These are phyloP conservation scores for Podospora comata DNA, from an alignment of 495 filamentous ascomycete species.

Conservation along the genomic window DNA sequence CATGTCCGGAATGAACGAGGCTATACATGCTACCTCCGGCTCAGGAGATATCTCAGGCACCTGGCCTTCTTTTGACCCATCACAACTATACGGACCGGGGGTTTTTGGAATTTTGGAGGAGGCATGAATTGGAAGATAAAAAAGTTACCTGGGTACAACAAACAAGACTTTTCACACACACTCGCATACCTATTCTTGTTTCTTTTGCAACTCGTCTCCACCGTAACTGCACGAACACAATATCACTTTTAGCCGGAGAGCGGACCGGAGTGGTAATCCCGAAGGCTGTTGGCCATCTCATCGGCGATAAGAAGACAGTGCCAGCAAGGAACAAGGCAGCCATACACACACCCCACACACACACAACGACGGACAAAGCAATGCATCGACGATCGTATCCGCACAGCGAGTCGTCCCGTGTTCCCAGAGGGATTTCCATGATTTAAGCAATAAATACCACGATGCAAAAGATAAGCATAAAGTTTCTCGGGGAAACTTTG, in stretches of 20 bases:
- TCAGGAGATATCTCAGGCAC: not conserved
- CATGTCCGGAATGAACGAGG: not conserved
- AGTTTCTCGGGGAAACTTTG: not conserved
- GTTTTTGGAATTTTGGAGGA: not conserved
- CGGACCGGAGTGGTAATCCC: not conserved
- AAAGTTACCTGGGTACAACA: not conserved
- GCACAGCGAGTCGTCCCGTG: not conserved
- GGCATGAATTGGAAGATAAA: not conserved
- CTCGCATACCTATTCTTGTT: too few species aligned
- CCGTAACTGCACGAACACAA: too few species aligned
- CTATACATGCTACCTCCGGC: not conserved
- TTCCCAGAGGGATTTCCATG: not conserved
- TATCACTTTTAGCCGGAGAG: not conserved
- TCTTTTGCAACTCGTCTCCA: too few species aligned
- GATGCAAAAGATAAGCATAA: not conserved
- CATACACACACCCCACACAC: not conserved
- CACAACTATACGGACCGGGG: not conserved
- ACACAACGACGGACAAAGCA: not conserved
- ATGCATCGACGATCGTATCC: not conserved
- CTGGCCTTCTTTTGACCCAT: not conserved
- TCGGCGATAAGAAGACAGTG: not conserved
- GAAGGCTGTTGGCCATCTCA: not conserved
- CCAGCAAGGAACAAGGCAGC: not conserved
- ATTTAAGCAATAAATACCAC: not conserved
- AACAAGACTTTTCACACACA: too few species aligned